These are phyloP conservation scores for Colletotrichum sp. DNA, from an alignment of 2,329 filamentous ascomycete genomes.

Conservation along the genomic window DNA sequence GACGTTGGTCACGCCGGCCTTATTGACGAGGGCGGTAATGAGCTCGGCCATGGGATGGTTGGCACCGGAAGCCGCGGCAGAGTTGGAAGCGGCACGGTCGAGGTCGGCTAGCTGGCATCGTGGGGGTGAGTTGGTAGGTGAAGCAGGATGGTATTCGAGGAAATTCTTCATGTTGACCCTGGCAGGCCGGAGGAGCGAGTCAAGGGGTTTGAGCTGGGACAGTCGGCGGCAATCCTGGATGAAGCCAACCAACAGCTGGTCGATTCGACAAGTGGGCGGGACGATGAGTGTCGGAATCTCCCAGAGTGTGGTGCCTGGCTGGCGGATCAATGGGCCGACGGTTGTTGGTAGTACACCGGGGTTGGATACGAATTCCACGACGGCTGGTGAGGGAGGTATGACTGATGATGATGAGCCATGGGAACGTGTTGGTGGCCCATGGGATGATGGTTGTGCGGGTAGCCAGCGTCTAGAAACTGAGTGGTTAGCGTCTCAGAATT, in stretches of 20 bases:
- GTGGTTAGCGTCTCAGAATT: conserved; percentile 31
- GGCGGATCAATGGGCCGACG: conserved; percentile 35
- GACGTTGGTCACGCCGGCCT: conserved; percentile 28
- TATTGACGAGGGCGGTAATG: conserved; percentile 32
- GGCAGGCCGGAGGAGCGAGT: conserved; percentile 35
- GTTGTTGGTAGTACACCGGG: conserved; percentile 28
- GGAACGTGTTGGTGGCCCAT: conserved; percentile 20
- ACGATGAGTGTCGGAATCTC: conserved; percentile 36
- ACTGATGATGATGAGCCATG: conserved; percentile 11
- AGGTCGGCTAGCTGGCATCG: conserved; percentile 18
- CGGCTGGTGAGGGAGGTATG: conserved; percentile 23
- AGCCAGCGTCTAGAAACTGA: conserved; percentile 33
- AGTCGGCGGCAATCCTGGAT: conserved; percentile 39
- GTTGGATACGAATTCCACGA: conserved; percentile 24
- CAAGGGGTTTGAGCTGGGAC: conserved; percentile 28
- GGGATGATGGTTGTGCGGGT: conserved; percentile 33
- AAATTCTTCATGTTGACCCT: conserved; percentile 37
- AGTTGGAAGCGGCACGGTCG: conserved; percentile 18
- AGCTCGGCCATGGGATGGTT: conserved; percentile 34
- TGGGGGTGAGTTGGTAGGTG: conserved; percentile 4
- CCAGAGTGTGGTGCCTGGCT: conserved; percentile 29
- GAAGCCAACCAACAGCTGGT: conserved; percentile 38
- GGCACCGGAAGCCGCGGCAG: not conserved
- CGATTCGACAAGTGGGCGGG: conserved; percentile 33
- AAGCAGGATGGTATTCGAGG: conserved; percentile 30